Evolutionary conservation across 768 basidiomycete genomes (phyloP), one percentile per base, ranked within the genome.

Genomic region (Cubamyces sp.): DNA sequence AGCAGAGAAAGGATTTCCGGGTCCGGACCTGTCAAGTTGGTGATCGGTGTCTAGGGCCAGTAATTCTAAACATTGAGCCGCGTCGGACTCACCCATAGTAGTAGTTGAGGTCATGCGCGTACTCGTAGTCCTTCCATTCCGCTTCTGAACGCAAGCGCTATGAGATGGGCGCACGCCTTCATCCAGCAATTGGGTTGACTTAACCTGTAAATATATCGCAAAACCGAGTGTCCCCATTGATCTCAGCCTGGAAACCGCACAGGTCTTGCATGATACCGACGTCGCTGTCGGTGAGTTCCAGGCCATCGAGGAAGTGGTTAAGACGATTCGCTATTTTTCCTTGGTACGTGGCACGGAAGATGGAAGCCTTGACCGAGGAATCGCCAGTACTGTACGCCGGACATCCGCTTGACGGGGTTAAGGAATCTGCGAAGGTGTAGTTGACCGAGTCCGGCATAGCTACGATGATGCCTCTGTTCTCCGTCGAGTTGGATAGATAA

Each of bases 51-150:
- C 49, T 7, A 49, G 47, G 42, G 25, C 48, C 50, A 23, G 25
- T n/a, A 25, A 9, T 16, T 3, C 21, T 5, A 40, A 50, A 8
- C 18, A 5, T 1, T 40, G 39, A 18, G 19, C 30, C 28, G 26
- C 45, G 6, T 28, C 23, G n/a, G 52, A 46, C 71, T n/a, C 59
- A 75, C 76, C 79, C 79, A 50, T 80, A 80, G 64, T 80, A 80
- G 52, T 81, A 81, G 62, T 79, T 79, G 49, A 81, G 69, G 60
- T 81, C 80, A 43, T 77, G 64, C 2, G 79, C 79, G 55, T 81
- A 80, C 62, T 81, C 80, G 49, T 80, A 81, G 43, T 78, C 70
- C 8, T 76, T 62, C 80, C 79, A 80, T 65, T 81, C 80, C 7
- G 64, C 64, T 8, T 74, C 78, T 78, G 42, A 3, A 12, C 9